Conservation (phyloP, 257 asterid genomes). For the Solanum sitiens region DNA sequence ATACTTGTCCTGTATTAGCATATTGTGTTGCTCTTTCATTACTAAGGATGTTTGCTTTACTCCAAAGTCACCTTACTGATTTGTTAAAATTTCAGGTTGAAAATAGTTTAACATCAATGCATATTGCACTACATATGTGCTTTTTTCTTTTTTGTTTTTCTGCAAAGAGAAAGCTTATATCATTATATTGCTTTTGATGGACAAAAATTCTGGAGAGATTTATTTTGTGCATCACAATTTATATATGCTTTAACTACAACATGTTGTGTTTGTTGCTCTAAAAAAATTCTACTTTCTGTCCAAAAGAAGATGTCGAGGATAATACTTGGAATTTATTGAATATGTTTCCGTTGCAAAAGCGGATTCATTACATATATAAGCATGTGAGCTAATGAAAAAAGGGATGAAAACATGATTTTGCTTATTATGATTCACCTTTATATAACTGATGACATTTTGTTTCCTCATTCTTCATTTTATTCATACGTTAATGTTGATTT, state of each 20-base stretch:
- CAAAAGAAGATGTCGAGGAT: background rate
- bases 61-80: background rate
- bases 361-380: background rate
- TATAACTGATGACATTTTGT: background rate
- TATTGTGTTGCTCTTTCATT: background rate
- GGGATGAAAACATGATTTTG: background rate
- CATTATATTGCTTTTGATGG: background rate
- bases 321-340: no score
- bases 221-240: background rate
- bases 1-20: background rate
- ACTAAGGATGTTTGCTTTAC: background rate
- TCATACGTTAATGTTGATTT: background rate
- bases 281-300: background rate
- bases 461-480: no score
- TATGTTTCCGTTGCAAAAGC: background rate
- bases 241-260: background rate
- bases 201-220: no score
- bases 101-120: background rate
- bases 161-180: background rate
- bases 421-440: no score
- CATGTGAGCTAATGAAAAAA: background rate
- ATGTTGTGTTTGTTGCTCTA: background rate
- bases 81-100: background rate
- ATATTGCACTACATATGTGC: background rate
- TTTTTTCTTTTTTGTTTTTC: background rate